phyloP scores from a whole-genome alignment of 768 basidiomycete genomes.

The Rhizopogon sp. region DNA sequence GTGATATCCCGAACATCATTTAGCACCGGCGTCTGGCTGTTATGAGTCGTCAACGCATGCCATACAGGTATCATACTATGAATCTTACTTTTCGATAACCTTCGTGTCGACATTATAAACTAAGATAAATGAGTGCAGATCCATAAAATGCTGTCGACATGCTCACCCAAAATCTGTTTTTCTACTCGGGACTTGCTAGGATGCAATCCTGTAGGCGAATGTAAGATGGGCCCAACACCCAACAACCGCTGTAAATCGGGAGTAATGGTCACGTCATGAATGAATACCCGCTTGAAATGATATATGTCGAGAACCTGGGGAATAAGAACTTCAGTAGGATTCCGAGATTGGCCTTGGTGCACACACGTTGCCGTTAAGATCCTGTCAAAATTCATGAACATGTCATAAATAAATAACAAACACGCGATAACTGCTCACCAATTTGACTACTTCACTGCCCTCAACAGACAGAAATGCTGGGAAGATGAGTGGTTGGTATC shows the following conservation, averaged over 20 bases:
- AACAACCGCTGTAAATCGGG: conserved; percentile 61
- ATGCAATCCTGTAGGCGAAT: conserved; percentile 55
- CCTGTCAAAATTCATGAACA: conserved; percentile 28
- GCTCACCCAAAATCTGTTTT: conserved; percentile 68
- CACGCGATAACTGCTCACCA: conserved; percentile 34
- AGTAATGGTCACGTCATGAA: conserved; percentile 69
- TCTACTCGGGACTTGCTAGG: conserved; percentile 68
- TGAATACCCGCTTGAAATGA: conserved; percentile 53
- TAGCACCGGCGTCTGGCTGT: conserved; percentile 66
- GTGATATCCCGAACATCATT: conserved; percentile 73
- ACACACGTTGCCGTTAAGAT: conserved; percentile 53
- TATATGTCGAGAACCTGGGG: conserved; percentile 50
- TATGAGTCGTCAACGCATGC: conserved; percentile 5
- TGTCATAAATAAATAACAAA: background rate
- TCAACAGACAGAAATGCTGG: conserved; percentile 71
- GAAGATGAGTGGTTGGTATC: background rate
- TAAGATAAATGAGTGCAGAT: conserved; percentile 18
- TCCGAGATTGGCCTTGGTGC: background rate
- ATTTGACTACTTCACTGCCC: conserved; percentile 51
- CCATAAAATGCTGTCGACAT: background rate
- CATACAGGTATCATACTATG: background rate
- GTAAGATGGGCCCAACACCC: conserved; percentile 63
- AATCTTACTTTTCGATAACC: conserved; percentile 55
- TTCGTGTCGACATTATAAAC: conserved; percentile 66
- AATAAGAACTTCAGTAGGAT: background rate